Base-by-base conservation (phyloP, 371 early-diverging fungal genomes). In the Mortierella sp. region DNA sequence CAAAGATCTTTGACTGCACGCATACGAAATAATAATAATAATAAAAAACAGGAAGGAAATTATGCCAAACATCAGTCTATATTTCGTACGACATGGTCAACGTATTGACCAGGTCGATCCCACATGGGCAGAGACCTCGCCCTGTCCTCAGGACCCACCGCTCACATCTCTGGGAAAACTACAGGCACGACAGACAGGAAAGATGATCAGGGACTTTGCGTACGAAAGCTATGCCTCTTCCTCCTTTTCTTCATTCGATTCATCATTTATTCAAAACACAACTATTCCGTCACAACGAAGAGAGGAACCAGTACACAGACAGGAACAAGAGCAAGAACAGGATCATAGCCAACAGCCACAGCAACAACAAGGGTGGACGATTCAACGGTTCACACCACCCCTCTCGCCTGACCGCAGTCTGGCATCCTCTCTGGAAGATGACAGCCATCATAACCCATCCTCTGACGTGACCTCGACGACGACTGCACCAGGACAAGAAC, bases 71-170 rank as follows among this genome's bases (percentile, higher is more conserved):
- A 59, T 76, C 49, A 65, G 46, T 19, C 68, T 80, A 37, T 84
- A 82, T 24, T 80, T 86, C 48, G 82, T 86, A n/a, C 75, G 87
- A 8, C 87, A 87, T 53, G 87, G 87, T 2, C 84, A 87, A 42
- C 80, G 87, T 23, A 63, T 81, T 47, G 87, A 87, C 56, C 85
- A 86, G 19, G 79, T 84, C 30, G 82, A 87, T 56, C 60, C 79
- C 6, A 47, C 51, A 34, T 87, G 86, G 84, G 56, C 53, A 28
- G 28, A 37, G 2, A 76, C 79, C 1, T 72, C 87, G 6, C 57
- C 79, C 2, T 65, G 68, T 8, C 86, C 86, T 3, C 81, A 85
- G 44, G 87, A 87, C 46, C 84, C 87, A 3, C 87, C 86, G 7
- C 79, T 87, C 31, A 86, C 86, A 12, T 44, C 55, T 6, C 73